Conservation (phyloP, 106 monocot species). For the Dioscorea dumetorum region DNA sequence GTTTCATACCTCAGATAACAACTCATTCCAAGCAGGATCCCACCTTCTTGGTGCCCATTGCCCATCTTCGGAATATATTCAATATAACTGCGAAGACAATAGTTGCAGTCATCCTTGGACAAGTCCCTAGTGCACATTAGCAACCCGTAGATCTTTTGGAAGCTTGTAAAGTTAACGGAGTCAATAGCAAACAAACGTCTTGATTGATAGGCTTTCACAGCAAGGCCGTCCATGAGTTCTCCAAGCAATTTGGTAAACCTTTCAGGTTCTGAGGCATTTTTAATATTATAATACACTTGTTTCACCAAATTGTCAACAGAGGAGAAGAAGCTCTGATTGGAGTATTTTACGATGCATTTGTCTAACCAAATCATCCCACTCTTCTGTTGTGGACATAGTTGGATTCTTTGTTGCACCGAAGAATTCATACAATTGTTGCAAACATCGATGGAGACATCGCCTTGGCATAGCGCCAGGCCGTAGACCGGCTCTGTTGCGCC, state of each 20-base stretch:
- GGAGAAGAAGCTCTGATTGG: constrained; percentile 11
- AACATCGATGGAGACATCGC: neutral
- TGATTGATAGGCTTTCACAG: neutral
- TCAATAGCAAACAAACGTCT: constrained; percentile 4
- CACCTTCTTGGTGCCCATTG: neutral
- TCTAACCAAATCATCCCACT: constrained; percentile 6
- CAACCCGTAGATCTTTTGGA: neutral
- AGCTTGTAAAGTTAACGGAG: neutral
- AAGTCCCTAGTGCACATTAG: constrained; percentile 19
- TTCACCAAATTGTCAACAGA: neutral
- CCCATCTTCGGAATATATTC: neutral
- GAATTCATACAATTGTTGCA: neutral
- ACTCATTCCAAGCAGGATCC: neutral
- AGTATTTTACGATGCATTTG: constrained; percentile 7
- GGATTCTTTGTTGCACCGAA: no score
- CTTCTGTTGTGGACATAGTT: neutral
- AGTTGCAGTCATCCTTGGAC: neutral
- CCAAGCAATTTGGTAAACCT: neutral
- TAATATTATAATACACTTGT: neutral
- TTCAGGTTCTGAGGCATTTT: neutral
- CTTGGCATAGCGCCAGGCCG: constrained; percentile 4
- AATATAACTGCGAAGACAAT: neutral
- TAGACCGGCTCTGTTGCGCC: neutral
- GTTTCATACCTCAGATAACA: constrained; percentile 9
- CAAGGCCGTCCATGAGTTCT: neutral